Evolutionary conservation across 257 asterid species (phyloP), one percentile per base, ranked within the genome.

Genomic region (Rhazya stricta): DNA sequence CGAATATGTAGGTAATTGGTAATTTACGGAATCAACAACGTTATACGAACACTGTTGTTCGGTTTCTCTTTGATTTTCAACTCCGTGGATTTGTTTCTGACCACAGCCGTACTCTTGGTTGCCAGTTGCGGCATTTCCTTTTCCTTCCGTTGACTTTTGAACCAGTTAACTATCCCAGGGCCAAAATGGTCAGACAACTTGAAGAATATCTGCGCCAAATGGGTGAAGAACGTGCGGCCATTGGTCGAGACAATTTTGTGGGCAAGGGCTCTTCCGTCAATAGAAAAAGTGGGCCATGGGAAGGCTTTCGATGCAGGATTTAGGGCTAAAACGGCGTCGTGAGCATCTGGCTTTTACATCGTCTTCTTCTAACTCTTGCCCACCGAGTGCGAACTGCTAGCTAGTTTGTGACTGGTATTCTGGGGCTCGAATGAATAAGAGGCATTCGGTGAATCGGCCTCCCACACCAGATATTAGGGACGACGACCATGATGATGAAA

Each of bases 61-160:
- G 29, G 51, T 23, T 48, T 74, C 77, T 67, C 58, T 30, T 71
- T 36, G 76, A 71, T 74, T 32, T n/a, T 32, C 45, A 62, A 25
- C 68, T 41, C 76, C 82, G 69, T 77, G 78, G 79, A 42, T 5
- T 80, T 43, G 60, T 74, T 88, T 78, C 43, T 79, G 76, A 79
- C 91, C 96, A 84, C 96, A 85, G 57, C 87, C 81, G 79, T 58
- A 82, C 65, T 74, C 77, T 65, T 76, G 91, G 89, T 83, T 71
- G 73, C 62, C 16, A 71, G 82, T 86, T 80, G 83, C 88, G 89
- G 88, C 89, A 78, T 76, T 87, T 90, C 94, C 60, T 82, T 88
- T 85, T 86, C 90, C 27, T 83, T 84, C 85, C 21, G 67, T 79
- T 81, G 90, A 86, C 88, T 78, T 48, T 34, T 23, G 71, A 62